These are phyloP conservation scores for Termitomyces sp. DNA, from an alignment of 768 basidiomycete species.

Conservation along the genomic window DNA sequence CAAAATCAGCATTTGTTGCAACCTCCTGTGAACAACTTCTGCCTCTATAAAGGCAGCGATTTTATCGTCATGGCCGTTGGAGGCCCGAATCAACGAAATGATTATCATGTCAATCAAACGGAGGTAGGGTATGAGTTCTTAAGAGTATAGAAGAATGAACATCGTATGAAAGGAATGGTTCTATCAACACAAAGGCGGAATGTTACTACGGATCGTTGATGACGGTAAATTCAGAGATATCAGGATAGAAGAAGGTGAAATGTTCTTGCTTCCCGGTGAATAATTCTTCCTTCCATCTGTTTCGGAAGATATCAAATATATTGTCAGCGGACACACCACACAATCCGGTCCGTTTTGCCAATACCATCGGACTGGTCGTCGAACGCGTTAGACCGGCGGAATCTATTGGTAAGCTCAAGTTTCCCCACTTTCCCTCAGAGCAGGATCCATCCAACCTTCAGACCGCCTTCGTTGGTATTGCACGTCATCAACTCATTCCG, in stretches of 20 bases:
- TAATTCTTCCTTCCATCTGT: background rate
- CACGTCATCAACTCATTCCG: conserved; percentile 46
- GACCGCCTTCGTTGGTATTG: conserved; percentile 86
- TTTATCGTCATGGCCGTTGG: conserved; percentile 96
- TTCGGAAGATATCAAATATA: background rate
- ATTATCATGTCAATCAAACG: conserved; percentile 95
- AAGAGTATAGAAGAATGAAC: background rate
- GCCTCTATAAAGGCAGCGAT: conserved; percentile 51
- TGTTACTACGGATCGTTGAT: conserved; percentile 85
- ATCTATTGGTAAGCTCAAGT: conserved; percentile 61
- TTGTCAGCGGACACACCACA: conserved; percentile 86
- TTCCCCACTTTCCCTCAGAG: background rate
- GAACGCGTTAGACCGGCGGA: conserved; percentile 78
- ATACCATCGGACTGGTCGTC: conserved; percentile 90
- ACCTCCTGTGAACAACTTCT: background rate
- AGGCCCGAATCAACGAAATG: conserved; percentile 90
- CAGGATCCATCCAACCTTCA: conserved; percentile 21
- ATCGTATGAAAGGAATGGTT: conserved; percentile 96
- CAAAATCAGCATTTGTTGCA: conserved; percentile 76
- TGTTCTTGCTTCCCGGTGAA: conserved; percentile 91
- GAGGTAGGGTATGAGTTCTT: conserved; percentile 45
- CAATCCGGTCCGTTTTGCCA: conserved; percentile 85
- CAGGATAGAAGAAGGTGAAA: conserved; percentile 88
- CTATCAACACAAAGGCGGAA: conserved; percentile 92
- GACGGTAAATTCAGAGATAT: conserved; percentile 80